phyloP scores from a whole-genome alignment of 2,329 filamentous ascomycete species.

The Colletotrichum lindemuthianum region DNA sequence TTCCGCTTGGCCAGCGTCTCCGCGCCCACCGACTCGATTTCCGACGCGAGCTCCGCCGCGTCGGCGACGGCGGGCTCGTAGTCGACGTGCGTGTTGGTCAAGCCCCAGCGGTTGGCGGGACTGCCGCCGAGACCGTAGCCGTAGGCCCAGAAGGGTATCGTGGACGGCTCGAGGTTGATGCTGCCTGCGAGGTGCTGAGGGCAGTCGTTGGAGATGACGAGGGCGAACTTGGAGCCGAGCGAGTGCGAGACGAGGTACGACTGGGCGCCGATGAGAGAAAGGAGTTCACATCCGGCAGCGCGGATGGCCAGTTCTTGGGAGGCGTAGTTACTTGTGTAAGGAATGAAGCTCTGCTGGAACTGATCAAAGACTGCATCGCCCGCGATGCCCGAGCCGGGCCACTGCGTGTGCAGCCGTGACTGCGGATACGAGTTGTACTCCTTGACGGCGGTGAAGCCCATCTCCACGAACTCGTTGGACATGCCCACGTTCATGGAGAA shows the following conservation, averaged over 20 bases:
- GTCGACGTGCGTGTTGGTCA: conserved; percentile 42
- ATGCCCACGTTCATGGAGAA: conserved; percentile 40
- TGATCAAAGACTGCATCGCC: conserved; percentile 59
- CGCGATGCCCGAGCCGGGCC: conserved; percentile 43
- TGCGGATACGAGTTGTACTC: conserved; percentile 44
- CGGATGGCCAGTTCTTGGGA: conserved; percentile 39
- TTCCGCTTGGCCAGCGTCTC: conserved; percentile 36
- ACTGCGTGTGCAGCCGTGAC: conserved; percentile 46
- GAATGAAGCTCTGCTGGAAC: conserved; percentile 56
- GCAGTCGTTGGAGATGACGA: conserved; percentile 45
- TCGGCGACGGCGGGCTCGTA: conserved; percentile 43
- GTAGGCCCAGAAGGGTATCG: conserved; percentile 42
- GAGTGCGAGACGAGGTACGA: conserved; percentile 45
- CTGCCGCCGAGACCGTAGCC: conserved; percentile 35
- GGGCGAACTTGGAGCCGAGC: conserved; percentile 42
- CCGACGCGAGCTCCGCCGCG: conserved; percentile 37
- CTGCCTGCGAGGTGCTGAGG: conserved; percentile 42
- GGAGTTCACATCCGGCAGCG: conserved; percentile 39
- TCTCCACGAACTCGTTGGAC: conserved; percentile 40
- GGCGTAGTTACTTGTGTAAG: conserved; percentile 41
- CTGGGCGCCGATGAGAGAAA: conserved; percentile 39
- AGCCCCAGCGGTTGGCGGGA: conserved; percentile 41
- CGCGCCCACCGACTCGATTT: conserved; percentile 40
- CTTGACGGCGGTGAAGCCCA: conserved; percentile 42
- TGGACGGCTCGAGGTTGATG: conserved; percentile 45